Percentiles rank a stretch among this genome's conserved stretches.
These are phyloP conservation scores for Monosporozyma yasuniensis DNA, from an alignment of 805 yeast species.

Conservation along the genomic window DNA sequence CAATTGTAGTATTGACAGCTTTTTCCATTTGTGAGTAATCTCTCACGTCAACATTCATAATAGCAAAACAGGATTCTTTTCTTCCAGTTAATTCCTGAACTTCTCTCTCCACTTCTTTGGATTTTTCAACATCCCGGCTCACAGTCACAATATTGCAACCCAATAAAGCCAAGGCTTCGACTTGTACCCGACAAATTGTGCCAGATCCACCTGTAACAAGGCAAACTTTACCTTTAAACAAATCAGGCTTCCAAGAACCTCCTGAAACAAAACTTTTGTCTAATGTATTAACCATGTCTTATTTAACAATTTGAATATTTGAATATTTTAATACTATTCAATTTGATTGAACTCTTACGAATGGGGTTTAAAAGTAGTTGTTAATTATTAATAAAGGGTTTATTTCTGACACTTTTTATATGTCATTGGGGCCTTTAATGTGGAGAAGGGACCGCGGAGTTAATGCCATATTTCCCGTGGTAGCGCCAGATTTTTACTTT, in stretches of 20 bases:
- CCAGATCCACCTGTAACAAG: constrained; percentile 97
- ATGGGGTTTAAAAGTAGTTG: not conserved
- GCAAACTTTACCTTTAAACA: constrained; percentile 77
- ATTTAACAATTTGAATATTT: no score
- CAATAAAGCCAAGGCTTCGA: constrained; percentile 69
- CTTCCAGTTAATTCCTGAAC: constrained; percentile 47
- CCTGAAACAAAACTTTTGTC: constrained; percentile 22
- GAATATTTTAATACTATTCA: no score
- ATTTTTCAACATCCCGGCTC: constrained; percentile 66
- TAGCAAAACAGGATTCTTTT: constrained; percentile 43
- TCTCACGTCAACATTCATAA: constrained; percentile 74
- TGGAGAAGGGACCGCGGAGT: not conserved
- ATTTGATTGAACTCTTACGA: no score
- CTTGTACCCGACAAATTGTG: constrained; percentile 85
- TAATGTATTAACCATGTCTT: constrained; percentile 23
- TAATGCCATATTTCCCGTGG: not conserved
- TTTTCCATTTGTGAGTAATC: constrained; percentile 45
- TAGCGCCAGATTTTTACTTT: not conserved
- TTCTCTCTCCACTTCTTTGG: constrained; percentile 59
- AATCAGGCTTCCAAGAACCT: constrained; percentile 43
- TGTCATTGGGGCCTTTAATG: not conserved
- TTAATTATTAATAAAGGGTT: not conserved
- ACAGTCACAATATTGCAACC: constrained; percentile 85
- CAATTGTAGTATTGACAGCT: constrained; percentile 62
- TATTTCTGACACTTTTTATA: not conserved